Base-by-base conservation (phyloP, 768 basidiomycete genomes). In the Pisolithus tinctorius region DNA sequence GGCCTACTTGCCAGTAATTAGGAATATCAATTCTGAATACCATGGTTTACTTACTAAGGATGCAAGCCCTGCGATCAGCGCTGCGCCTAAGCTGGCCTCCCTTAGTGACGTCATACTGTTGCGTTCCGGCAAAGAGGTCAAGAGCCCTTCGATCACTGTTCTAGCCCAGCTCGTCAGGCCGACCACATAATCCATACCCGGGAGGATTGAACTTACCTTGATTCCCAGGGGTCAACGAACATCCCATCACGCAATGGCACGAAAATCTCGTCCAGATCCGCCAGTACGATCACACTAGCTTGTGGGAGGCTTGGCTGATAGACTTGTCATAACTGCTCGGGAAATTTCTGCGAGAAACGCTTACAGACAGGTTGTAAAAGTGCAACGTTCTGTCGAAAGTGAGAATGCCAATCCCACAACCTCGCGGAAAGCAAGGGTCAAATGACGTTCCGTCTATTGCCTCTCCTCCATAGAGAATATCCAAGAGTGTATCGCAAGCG, bases 221-320 rank as follows among this genome's bases (percentile, higher is more conserved):
- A 84, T 53, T 84, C 80, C 47, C 61, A 54, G 13, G 91, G 86
- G 53, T 89, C 78, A 9, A 86, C 92, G 53, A 97, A 88, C 38
- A 94, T 72, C 2, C 84, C 86, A 5, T 74, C 69, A 17, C 73
- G 72, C 23, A 92, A 65, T 0, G 96, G 96, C 1, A 88, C 67
- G 67, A 94, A 98, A 17, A 93, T 83, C 49, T 99, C 96, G n/a
- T 92, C 86, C 36, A 98, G 69, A 63, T 98, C 96, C 1, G 88
- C 72, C 8, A 97, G 79, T 41, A 98, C 80, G 41, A 94, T 73
- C 75, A 94, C 86, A 34, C 76, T 75, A 1, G 81, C 75, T 58
- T 74, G 70, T 34, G 68, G 69, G 26, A 70, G 65, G 63, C 78
- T 71, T 60, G 73, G 69, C 74, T 78, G 45, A 48, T 55, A 34